Conservation (phyloP, 1,284 basidiomycete genomes). For the Trichosporon asahii region DNA sequence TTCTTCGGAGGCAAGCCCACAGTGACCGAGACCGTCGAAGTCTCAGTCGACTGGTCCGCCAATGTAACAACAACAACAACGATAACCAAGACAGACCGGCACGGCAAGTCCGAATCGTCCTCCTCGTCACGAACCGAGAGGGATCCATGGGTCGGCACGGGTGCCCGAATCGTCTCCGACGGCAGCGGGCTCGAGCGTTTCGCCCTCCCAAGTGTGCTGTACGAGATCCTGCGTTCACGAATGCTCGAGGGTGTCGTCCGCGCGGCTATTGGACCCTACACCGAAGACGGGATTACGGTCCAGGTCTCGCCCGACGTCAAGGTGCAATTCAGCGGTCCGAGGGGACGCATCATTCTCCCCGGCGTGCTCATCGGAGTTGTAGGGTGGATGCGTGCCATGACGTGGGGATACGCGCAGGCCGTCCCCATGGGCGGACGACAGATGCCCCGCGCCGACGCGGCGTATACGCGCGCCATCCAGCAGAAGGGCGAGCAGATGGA, state of each 20-base stretch:
- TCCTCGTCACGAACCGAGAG: neutral
- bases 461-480: neutral
- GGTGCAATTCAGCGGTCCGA: neutral
- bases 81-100: neutral
- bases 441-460: neutral
- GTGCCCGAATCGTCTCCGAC: neutral
- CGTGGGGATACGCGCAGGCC: neutral
- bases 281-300: neutral
- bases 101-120: neutral
- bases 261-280: neutral
- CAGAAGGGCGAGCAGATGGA: neutral
- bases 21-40: neutral
- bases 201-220: neutral
- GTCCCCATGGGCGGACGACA: neutral
- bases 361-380: neutral
- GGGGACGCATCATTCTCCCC: neutral
- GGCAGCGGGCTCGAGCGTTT: neutral
- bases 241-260: neutral
- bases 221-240: neutral
- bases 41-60: neutral
- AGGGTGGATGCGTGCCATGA: neutral
- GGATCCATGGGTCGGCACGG: neutral
- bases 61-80: neutral
- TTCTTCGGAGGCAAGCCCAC: neutral
- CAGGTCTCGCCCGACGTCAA: neutral